Conservation (phyloP, 2,329 filamentous ascomycete species). For the Helotiales sp. region DNA sequence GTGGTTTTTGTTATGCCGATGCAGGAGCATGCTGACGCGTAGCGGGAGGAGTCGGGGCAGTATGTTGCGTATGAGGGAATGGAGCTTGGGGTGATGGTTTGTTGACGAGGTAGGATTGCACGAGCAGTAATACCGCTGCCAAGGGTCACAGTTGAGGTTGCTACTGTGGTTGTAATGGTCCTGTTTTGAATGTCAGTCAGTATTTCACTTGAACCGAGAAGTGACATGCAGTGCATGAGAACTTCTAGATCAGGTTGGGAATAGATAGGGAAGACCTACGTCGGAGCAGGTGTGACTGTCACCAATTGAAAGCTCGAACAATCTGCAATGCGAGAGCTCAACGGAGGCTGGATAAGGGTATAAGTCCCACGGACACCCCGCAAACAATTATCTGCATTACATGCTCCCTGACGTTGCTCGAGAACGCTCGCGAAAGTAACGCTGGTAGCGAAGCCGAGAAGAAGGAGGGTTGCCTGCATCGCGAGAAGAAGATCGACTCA, state of each 20-base stretch:
- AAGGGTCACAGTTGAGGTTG: background rate
- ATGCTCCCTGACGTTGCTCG: background rate
- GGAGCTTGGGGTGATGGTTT: background rate
- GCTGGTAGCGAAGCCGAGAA: background rate
- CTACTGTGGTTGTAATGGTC: background rate
- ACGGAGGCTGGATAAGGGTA: background rate
- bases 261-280: background rate
- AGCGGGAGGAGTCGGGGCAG: conserved; percentile 3
- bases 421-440: background rate
- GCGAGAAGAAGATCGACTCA: background rate
- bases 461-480: background rate
- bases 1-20: conserved; percentile 5
- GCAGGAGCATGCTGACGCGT: conserved; percentile 10
- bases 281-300: conserved; percentile 1
- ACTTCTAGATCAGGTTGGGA: background rate
- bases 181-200: background rate
- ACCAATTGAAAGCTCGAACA: background rate
- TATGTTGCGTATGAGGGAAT: conserved; percentile 10
- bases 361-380: background rate
- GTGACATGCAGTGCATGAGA: no score
- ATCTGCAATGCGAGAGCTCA: background rate
- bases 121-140: background rate
- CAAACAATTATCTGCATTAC: background rate
- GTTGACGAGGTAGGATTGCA: background rate
- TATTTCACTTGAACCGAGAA: no score